These are phyloP conservation scores for Begonia fuchsioides DNA, from an alignment of 306 rosid genomes.

Conservation along the genomic window DNA sequence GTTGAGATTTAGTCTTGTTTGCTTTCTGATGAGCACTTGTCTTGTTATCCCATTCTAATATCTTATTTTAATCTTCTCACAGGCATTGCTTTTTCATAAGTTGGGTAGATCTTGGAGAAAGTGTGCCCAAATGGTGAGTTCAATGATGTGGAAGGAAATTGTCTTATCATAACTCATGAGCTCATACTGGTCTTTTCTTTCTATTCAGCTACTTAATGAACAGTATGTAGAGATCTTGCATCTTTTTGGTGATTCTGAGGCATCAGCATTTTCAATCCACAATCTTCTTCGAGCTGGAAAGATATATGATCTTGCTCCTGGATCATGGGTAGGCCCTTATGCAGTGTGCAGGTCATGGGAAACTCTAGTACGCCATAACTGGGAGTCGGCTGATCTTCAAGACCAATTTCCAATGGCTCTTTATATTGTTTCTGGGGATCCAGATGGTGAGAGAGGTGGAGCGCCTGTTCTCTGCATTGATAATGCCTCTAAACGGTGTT, in stretches of 20 bases:
- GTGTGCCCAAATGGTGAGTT: constrained; percentile 45
- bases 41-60: no score
- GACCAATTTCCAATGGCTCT: constrained; percentile 77
- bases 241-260: constrained; percentile 74
- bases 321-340: constrained; percentile 99
- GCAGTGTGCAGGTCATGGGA: constrained; percentile 98
- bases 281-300: constrained; percentile 83
- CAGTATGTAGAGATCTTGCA: constrained; percentile 53
- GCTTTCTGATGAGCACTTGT: constrained; percentile 1
- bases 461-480: constrained; percentile 89
- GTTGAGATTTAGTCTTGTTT: constrained; percentile 1
- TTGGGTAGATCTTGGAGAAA: constrained; percentile 87
- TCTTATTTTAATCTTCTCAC: constrained; percentile 6
- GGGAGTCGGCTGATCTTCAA: constrained; percentile 32
- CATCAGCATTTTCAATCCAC: constrained; percentile 63
- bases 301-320: constrained; percentile 75
- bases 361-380: constrained; percentile 44
- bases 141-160: constrained; percentile 6
- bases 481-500: constrained; percentile 64
- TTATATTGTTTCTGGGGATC: constrained; percentile 93
- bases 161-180: not conserved
- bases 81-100: constrained; percentile 79
- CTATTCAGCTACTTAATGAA: constrained; percentile 52
- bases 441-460: constrained; percentile 97
- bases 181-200: not conserved